Evolutionary conservation across 305 asterid species (phyloP).

Genomic region (Ilex paraguariensis): DNA sequence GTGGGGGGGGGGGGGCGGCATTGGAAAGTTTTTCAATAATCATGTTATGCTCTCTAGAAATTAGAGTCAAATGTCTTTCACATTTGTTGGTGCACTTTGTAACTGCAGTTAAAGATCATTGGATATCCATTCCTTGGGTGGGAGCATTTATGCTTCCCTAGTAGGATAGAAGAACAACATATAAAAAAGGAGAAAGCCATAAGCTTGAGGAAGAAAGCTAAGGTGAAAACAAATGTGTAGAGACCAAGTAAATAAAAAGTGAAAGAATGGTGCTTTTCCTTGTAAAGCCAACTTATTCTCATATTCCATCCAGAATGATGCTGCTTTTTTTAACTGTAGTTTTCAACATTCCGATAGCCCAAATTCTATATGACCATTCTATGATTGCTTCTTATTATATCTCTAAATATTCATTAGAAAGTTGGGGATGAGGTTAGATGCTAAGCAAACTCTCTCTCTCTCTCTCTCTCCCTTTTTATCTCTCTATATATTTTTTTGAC

Average conservation of each 20-base stretch:
- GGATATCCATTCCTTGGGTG: slow-evolving; percentile 14
- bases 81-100: background rate
- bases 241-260: slow-evolving; percentile 19
- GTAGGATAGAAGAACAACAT: slow-evolving; percentile 7
- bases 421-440: slow-evolving; percentile 36
- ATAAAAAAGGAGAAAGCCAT: slow-evolving; percentile 9
- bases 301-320: slow-evolving; percentile 26
- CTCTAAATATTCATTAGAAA: slow-evolving; percentile 26
- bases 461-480: slow-evolving; percentile 4
- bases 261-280: slow-evolving; percentile 44
- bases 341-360: slow-evolving; percentile 54
- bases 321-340: slow-evolving; percentile 9
- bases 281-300: slow-evolving; percentile 47
- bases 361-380: slow-evolving; percentile 24
- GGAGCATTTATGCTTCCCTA: slow-evolving; percentile 27
- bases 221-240: slow-evolving; percentile 15
- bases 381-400: slow-evolving; percentile 17
- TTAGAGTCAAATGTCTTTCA: background rate
- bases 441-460: slow-evolving; percentile 25
- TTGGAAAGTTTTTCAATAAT: too few species aligned
- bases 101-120: slow-evolving; percentile 1
- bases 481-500: slow-evolving; percentile 13
- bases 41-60: background rate
- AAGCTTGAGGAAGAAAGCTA: slow-evolving; percentile 11
- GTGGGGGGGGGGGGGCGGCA: too few species aligned